Evolutionary conservation across 2,329 filamentous ascomycete genomes (phyloP).

Genomic region (Aspergillus phoenicis): DNA sequence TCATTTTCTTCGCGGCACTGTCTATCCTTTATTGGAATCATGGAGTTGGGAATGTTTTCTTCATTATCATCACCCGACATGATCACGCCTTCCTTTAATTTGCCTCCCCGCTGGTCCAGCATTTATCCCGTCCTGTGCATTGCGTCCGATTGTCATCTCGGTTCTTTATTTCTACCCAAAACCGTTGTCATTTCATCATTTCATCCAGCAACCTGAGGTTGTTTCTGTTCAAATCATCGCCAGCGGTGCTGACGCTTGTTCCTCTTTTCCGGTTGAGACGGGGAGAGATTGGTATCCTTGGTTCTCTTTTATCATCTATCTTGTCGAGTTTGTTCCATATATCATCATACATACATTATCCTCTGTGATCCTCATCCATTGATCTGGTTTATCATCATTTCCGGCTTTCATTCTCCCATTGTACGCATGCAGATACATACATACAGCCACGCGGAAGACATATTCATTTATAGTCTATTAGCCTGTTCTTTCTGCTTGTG

Average conservation of each 20-base stretch:
- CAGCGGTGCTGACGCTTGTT: constrained; percentile 23
- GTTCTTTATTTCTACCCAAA: constrained; percentile 6
- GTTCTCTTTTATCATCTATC: constrained; percentile 8
- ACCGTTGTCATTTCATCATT: constrained; percentile 5
- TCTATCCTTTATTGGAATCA: constrained; percentile 24
- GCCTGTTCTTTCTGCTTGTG: neutral
- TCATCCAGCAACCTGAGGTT: constrained; percentile 10
- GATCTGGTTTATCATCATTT: neutral
- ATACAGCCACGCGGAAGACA: neutral
- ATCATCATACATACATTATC: neutral
- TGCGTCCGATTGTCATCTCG: constrained; percentile 15
- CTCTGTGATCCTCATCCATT: neutral
- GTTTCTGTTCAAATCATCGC: constrained; percentile 1
- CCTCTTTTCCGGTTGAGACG: constrained; percentile 1
- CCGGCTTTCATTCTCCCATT: neutral
- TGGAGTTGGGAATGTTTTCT: constrained; percentile 26
- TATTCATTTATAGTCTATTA: neutral
- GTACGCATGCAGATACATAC: constrained; percentile 7
- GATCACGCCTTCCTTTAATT: constrained; percentile 24
- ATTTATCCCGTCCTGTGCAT: constrained; percentile 15
- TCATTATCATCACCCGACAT: constrained; percentile 17
- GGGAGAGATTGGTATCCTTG: constrained; percentile 3
- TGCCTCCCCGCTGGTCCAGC: constrained; percentile 12
- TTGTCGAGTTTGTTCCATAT: constrained; percentile 10
- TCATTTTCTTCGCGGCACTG: constrained; percentile 25